A percentile compares a stretch with the other conserved stretches of the same genome.
phyloP scores from a whole-genome alignment of 225 moss, liverwort and hornwort species.

The Sphagnum tenellum region DNA sequence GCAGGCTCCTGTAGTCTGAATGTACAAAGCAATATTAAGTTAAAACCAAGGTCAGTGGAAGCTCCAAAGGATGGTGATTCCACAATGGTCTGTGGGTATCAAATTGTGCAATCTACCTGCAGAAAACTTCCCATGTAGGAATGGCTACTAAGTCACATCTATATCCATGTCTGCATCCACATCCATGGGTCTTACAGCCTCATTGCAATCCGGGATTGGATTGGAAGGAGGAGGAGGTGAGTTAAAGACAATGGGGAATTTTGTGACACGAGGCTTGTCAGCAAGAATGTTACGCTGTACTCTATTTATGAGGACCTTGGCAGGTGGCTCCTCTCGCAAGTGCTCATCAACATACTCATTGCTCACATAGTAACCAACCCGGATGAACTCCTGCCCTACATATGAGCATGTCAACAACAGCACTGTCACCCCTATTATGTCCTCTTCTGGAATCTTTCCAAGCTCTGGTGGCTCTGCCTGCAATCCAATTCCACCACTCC shows the following conservation, averaged over 20 bases:
- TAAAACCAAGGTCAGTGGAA: too few relatives aligned
- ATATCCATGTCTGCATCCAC: too few relatives aligned
- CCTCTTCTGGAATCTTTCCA: slow-evolving; percentile 49
- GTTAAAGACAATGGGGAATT: slow-evolving; percentile 52
- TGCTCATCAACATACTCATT: slow-evolving; percentile 52
- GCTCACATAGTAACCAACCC: slow-evolving; percentile 53
- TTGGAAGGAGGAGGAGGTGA: slow-evolving; percentile 8
- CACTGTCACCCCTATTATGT: slow-evolving; percentile 48
- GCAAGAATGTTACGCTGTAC: slow-evolving; percentile 51
- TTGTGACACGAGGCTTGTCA: slow-evolving; percentile 54
- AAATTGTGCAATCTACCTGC: too few relatives aligned
- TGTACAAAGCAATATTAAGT: too few relatives aligned
- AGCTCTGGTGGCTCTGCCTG: slow-evolving; percentile 49
- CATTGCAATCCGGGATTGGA: too few relatives aligned
- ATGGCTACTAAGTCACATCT: too few relatives aligned
- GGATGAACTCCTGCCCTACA: slow-evolving; percentile 47
- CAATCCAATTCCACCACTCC: background rate
- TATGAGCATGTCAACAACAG: slow-evolving; percentile 51
- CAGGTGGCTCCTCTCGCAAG: slow-evolving; percentile 48
- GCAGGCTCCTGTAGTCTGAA: too few relatives aligned
- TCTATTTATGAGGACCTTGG: slow-evolving; percentile 43
- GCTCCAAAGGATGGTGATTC: too few relatives aligned
- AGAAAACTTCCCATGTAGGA: too few relatives aligned
- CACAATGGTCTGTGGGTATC: too few relatives aligned
- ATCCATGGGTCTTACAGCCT: too few relatives aligned